Evolutionary conservation across 140 eudicot species (phyloP).

Genomic region (Senecio squalidus): DNA sequence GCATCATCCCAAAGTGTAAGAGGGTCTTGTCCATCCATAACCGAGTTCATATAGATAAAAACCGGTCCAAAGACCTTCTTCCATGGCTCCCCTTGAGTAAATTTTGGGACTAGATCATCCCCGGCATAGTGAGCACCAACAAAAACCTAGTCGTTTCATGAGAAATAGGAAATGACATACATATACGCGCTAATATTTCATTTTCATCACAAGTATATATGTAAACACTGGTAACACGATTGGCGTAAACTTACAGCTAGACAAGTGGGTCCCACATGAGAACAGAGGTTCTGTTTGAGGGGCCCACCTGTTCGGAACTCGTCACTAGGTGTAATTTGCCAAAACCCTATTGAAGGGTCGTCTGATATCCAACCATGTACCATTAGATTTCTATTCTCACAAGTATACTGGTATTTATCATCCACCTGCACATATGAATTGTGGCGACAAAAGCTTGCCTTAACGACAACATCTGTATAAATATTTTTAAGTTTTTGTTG

Average conservation of each 20-base stretch:
- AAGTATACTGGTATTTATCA: slow-evolving; percentile 72
- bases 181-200: neutral
- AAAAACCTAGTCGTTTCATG: slow-evolving; percentile 43
- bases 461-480: neutral
- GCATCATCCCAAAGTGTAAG: slow-evolving; percentile 87
- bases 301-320: slow-evolving; percentile 83
- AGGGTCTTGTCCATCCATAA: slow-evolving; percentile 39
- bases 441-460: neutral
- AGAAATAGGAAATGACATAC: neutral
- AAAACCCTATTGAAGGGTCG: slow-evolving; percentile 60
- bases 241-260: slow-evolving; percentile 45
- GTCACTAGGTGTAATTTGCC: slow-evolving; percentile 78
- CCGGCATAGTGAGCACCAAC: slow-evolving; percentile 88
- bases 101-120: slow-evolving; percentile 62
- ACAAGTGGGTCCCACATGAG: slow-evolving; percentile 74
- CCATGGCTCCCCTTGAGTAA: slow-evolving; percentile 77
- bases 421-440: slow-evolving; percentile 43
- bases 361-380: slow-evolving; percentile 76
- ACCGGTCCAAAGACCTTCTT: slow-evolving; percentile 91
- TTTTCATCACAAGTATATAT: neutral
- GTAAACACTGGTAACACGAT: neutral
- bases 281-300: slow-evolving; percentile 62
- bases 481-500: neutral
- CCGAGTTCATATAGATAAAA: slow-evolving; percentile 63
- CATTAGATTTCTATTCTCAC: slow-evolving; percentile 52